Conservation (phyloP, 2,329 filamentous ascomycete species). For the Lanzia echinophila region DNA sequence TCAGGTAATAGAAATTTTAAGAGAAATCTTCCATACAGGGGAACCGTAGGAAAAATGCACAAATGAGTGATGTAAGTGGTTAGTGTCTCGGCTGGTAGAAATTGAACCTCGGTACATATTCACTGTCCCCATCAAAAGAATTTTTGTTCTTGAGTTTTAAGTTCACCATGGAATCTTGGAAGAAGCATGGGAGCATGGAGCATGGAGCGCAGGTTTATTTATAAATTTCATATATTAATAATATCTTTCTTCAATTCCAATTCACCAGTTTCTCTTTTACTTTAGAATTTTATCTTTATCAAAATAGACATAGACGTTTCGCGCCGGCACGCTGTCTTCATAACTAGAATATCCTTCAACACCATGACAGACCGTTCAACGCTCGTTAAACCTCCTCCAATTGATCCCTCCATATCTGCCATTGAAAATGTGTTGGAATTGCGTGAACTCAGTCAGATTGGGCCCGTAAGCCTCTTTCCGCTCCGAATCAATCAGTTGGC, state of each 20-base stretch:
- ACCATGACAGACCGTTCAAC: slow-evolving; percentile 40
- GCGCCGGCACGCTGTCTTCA: not conserved
- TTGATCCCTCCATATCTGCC: slow-evolving; percentile 63
- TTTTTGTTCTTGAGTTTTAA: not conserved
- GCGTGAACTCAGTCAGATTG: slow-evolving; percentile 69
- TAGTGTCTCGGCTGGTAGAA: not conserved
- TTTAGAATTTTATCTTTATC: not conserved
- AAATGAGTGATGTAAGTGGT: not conserved
- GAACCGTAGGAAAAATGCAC: not conserved
- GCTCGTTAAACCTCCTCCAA: slow-evolving; percentile 67
- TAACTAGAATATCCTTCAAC: not conserved
- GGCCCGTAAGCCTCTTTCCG: slow-evolving; percentile 51
- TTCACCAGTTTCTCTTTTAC: not conserved
- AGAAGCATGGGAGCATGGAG: too few relatives aligned
- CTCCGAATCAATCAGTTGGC: not conserved
- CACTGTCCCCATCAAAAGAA: not conserved
- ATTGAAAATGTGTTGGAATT: slow-evolving; percentile 90
- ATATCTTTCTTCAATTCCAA: not conserved
- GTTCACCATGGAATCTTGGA: too few relatives aligned
- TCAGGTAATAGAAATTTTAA: too few relatives aligned
- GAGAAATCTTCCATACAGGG: too few relatives aligned
- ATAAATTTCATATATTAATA: not conserved
- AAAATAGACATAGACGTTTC: not conserved
- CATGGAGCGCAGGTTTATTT: not conserved
- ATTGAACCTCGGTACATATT: not conserved